Conservation (phyloP, 768 basidiomycete genomes). For the Lactifluus volemus region DNA sequence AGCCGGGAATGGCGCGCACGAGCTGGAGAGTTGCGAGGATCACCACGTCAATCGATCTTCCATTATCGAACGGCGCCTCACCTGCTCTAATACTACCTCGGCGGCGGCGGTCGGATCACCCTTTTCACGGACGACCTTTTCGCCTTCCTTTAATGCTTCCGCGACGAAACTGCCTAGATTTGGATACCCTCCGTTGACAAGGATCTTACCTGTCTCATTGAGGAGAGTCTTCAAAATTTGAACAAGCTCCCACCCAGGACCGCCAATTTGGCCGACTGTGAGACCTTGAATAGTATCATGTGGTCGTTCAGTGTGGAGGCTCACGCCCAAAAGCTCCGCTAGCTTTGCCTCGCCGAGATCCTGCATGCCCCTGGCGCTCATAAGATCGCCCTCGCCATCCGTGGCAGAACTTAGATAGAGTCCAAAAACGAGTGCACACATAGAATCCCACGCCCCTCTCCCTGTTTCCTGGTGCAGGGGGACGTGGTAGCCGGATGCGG, state of each 20-base stretch:
- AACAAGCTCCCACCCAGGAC: conserved; percentile 67
- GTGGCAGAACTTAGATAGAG: conserved; percentile 59
- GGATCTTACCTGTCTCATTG: conserved; percentile 62
- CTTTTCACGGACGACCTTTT: conserved; percentile 27
- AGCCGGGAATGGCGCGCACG: conserved; percentile 69
- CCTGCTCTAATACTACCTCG: conserved; percentile 58
- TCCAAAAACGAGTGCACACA: conserved; percentile 64
- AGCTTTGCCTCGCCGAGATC: conserved; percentile 45
- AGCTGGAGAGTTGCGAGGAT: conserved; percentile 39
- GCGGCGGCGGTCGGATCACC: conserved; percentile 31
- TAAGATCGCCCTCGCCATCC: conserved; percentile 43
- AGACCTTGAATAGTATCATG: conserved; percentile 65
- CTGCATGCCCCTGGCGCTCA: conserved; percentile 62
- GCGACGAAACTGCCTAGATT: conserved; percentile 68
- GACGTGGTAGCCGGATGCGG: conserved; percentile 72
- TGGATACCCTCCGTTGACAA: conserved; percentile 51
- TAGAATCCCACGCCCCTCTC: conserved; percentile 78
- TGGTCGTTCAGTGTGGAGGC: conserved; percentile 57
- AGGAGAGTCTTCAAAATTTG: conserved; percentile 51
- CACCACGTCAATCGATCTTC: background rate
- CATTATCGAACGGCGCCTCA: conserved; percentile 27
- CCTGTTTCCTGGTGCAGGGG: conserved; percentile 64
- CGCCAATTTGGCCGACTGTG: conserved; percentile 66
- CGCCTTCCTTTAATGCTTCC: conserved; percentile 54
- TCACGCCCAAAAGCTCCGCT: conserved; percentile 64